These are phyloP conservation scores for Hylodesmum podocarpum DNA, from an alignment of 306 rosid species.

Conservation along the genomic window DNA sequence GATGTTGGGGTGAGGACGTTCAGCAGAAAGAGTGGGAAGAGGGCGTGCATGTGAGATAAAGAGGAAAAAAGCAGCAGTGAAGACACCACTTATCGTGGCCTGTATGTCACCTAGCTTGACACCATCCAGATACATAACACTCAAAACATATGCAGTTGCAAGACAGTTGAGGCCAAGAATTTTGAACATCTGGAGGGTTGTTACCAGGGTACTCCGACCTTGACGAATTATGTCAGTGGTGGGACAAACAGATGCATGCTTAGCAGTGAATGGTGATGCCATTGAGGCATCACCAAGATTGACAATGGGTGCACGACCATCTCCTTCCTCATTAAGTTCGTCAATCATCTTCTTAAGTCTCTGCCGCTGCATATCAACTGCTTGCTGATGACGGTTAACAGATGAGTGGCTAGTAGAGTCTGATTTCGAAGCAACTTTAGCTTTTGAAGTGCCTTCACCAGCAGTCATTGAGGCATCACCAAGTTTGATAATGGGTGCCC, in stretches of 20 bases:
- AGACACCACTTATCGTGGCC: slow-evolving; percentile 97
- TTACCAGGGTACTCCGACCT: slow-evolving; percentile 96
- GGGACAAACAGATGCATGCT: slow-evolving; percentile 96
- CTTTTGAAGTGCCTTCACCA: too few relatives aligned
- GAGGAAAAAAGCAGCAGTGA: slow-evolving; percentile 96
- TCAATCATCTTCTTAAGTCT: slow-evolving; percentile 92
- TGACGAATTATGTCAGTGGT: slow-evolving; percentile 96
- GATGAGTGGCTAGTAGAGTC: too few relatives aligned
- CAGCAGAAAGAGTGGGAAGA: slow-evolving; percentile 80
- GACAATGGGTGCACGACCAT: slow-evolving; percentile 84
- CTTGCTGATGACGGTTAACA: slow-evolving; percentile 58
- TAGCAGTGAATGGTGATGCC: slow-evolving; percentile 99
- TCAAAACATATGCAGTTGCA: slow-evolving; percentile 93
- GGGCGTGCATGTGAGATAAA: slow-evolving; percentile 99
- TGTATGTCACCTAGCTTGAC: slow-evolving; percentile 97
- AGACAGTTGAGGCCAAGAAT: slow-evolving; percentile 98
- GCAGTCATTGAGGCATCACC: slow-evolving; percentile 99
- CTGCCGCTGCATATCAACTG: slow-evolving; percentile 72
- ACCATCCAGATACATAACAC: slow-evolving; percentile 99
- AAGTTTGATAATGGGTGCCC: slow-evolving; percentile 83
- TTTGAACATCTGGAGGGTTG: slow-evolving; percentile 99
- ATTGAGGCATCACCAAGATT: slow-evolving; percentile 99
- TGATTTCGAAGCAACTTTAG: too few relatives aligned
- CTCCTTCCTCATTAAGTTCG: slow-evolving; percentile 94
- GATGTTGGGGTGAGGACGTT: slow-evolving; percentile 89